A percentile compares a stretch with the other conserved stretches of the same genome.
These are phyloP conservation scores for Oryza longistaminata DNA, from an alignment of 176 grass and related monocot genomes.

Conservation along the genomic window DNA sequence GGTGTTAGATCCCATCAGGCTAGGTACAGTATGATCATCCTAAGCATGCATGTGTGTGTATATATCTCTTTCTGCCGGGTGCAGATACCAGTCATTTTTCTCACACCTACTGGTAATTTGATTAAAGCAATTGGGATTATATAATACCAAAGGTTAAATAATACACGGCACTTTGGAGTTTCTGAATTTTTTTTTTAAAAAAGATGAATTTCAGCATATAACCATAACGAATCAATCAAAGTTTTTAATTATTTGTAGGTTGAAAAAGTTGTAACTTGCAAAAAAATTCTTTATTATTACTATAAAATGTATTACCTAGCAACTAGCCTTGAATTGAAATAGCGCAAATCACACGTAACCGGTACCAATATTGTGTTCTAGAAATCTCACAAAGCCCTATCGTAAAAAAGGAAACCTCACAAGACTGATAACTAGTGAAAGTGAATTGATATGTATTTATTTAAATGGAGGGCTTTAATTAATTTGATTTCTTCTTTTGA, in stretches of 20 bases:
- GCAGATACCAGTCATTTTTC: background rate
- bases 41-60: constrained; percentile 41
- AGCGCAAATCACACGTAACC: too few species aligned
- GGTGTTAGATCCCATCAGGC: constrained; percentile 65
- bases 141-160: background rate
- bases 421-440: background rate
- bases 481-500: background rate
- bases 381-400: background rate
- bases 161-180: background rate
- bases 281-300: background rate
- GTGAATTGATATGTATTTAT: background rate
- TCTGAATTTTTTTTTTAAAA: background rate
- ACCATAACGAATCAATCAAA: background rate
- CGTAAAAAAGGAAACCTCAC: background rate
- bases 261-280: background rate
- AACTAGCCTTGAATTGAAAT: too few species aligned
- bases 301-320: too few species aligned
- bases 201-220: background rate
- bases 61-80: constrained; percentile 50
- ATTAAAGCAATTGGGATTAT: background rate
- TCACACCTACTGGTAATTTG: constrained; percentile 14
- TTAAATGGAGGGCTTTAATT: background rate
- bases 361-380: background rate
- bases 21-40: constrained; percentile 55
- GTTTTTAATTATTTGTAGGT: background rate